Conservation (phyloP, 495 filamentous ascomycete species). For the Aspergillus conjunctus region DNA sequence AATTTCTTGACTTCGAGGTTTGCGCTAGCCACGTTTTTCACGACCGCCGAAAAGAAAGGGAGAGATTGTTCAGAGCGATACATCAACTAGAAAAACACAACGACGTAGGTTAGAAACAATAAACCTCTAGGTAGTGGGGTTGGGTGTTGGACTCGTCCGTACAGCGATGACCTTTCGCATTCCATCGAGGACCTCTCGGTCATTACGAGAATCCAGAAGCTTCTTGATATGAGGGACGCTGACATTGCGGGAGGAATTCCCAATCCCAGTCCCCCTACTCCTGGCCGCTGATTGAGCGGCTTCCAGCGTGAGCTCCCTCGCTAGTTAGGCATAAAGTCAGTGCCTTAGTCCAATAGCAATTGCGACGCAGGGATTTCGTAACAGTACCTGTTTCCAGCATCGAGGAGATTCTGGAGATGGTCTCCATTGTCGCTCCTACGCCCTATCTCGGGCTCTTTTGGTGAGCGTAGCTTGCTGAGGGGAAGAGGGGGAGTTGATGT, state of each 20-base stretch:
- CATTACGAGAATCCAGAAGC: constrained; percentile 89
- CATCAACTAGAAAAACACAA: constrained; percentile 68
- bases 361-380: background rate
- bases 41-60: constrained; percentile 87
- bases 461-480: constrained; percentile 25
- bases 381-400: constrained; percentile 83
- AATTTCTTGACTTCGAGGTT: constrained; percentile 94
- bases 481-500: constrained; percentile 21
- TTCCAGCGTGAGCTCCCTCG: constrained; percentile 94
- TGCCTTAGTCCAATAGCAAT: constrained; percentile 1
- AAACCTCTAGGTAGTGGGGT: background rate
- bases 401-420: constrained; percentile 90
- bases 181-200: constrained; percentile 90
- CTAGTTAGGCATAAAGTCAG: constrained; percentile 49
- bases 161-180: constrained; percentile 88
- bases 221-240: constrained; percentile 78
- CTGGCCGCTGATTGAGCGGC: constrained; percentile 79
- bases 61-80: constrained; percentile 82
- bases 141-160: constrained; percentile 34
- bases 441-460: constrained; percentile 13
- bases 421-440: constrained; percentile 69
- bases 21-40: constrained; percentile 93
- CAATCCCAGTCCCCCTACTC: constrained; percentile 42
- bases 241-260: constrained; percentile 47
- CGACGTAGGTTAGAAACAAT: constrained; percentile 25